phyloP scores from a whole-genome alignment of 139 green algal genomes.

The Choricystis sp. region DNA sequence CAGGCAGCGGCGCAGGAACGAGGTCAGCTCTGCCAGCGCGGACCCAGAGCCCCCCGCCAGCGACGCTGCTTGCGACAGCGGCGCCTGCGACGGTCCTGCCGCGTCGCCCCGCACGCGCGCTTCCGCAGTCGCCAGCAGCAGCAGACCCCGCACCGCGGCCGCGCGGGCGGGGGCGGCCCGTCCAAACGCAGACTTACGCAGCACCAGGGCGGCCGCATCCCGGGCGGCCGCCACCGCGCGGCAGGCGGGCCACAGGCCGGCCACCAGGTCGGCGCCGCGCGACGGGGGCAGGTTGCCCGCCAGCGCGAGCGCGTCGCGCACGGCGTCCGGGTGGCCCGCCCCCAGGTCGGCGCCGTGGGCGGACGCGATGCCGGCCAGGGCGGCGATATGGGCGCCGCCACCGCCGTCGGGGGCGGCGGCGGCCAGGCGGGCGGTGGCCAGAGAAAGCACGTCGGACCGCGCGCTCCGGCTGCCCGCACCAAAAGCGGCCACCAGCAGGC shows the following conservation, averaged over 20 bases:
- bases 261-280: slow-evolving; percentile 9
- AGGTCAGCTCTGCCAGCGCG: slow-evolving; percentile 15
- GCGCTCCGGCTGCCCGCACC: slow-evolving; percentile 1
- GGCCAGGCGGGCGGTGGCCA: slow-evolving; percentile 6
- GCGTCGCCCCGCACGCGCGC: neutral
- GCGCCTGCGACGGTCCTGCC: neutral
- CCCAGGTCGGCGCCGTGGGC: neutral
- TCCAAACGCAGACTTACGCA: slow-evolving; percentile 19
- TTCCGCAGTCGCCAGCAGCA: slow-evolving; percentile 17
- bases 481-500: slow-evolving; percentile 17
- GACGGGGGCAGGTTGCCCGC: slow-evolving; percentile 5
- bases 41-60: slow-evolving; percentile 10
- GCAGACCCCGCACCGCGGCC: slow-evolving; percentile 18
- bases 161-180: slow-evolving; percentile 3
- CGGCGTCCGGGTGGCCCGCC: neutral
- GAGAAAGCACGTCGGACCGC: slow-evolving; percentile 5
- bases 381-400: slow-evolving; percentile 9
- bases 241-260: slow-evolving; percentile 16
- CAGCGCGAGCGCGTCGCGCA: slow-evolving; percentile 4
- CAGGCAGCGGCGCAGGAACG: slow-evolving; percentile 17
- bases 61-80: slow-evolving; percentile 11
- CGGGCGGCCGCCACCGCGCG: slow-evolving; percentile 1
- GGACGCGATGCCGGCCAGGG: slow-evolving; percentile 1
- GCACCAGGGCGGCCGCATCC: slow-evolving; percentile 13
- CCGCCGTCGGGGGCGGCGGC: slow-evolving; percentile 5